Evolutionary conservation across 1,139 yeast genomes (phyloP).

Genomic region (Suhomyces maxii): DNA sequence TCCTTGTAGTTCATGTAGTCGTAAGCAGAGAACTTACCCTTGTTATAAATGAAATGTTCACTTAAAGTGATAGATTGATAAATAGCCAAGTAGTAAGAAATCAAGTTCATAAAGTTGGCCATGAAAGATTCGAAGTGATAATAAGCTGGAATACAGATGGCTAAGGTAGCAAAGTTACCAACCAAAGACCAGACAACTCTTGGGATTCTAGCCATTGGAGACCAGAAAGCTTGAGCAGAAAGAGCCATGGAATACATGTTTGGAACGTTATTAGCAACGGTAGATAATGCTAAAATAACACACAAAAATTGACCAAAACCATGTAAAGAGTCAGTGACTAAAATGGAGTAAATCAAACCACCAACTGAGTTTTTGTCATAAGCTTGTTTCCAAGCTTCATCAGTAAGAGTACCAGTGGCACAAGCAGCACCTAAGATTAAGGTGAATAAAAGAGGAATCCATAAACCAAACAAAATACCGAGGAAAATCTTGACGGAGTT

Average conservation of each 20-base stretch:
- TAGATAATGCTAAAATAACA: conserved; percentile 77
- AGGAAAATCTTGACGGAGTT: conserved; percentile 60
- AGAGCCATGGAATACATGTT: conserved; percentile 88
- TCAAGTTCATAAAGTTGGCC: conserved; percentile 84
- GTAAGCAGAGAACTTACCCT: conserved; percentile 58
- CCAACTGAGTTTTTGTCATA: conserved; percentile 65
- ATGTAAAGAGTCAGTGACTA: conserved; percentile 76
- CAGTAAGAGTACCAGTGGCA: conserved; percentile 59
- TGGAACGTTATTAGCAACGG: conserved; percentile 88
- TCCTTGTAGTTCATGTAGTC: conserved; percentile 63
- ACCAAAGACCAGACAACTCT: conserved; percentile 77
- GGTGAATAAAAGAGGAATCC: conserved; percentile 67
- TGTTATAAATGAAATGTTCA: conserved; percentile 78
- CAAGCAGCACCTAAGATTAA: conserved; percentile 87
- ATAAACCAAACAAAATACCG: conserved; percentile 62
- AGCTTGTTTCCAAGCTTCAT: conserved; percentile 48
- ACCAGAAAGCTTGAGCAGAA: conserved; percentile 82
- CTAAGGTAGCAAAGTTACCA: conserved; percentile 77
- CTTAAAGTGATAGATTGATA: conserved; percentile 70
- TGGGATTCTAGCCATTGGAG: conserved; percentile 69
- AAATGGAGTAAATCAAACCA: conserved; percentile 75
- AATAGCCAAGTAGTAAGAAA: conserved; percentile 88
- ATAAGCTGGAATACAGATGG: conserved; percentile 86
- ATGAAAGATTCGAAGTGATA: conserved; percentile 70
- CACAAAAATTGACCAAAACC: conserved; percentile 90